Evolutionary conservation across 1,284 basidiomycete genomes (phyloP).

Genomic region (Rhodofomes roseus): DNA sequence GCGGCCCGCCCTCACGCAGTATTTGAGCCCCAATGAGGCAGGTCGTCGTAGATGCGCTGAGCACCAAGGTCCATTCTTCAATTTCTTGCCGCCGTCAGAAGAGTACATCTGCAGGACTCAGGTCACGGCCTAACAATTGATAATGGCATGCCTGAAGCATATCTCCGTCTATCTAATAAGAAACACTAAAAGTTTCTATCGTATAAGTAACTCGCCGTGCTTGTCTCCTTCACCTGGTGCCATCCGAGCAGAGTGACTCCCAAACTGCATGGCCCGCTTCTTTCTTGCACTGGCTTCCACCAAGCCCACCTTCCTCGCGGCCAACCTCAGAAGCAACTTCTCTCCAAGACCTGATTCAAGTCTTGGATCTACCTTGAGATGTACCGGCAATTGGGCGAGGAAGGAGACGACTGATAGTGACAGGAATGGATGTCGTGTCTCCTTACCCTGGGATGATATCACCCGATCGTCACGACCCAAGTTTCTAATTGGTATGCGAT

Average conservation of each 20-base stretch:
- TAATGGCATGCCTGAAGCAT: too few species aligned
- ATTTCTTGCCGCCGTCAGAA: too few species aligned
- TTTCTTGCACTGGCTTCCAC: conserved; percentile 66
- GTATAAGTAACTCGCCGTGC: conserved; percentile 45
- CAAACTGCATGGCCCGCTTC: conserved; percentile 98
- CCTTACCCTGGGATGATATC: conserved; percentile 85
- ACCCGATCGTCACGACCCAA: conserved; percentile 93
- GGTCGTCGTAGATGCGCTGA: too few species aligned
- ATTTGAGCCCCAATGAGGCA: too few species aligned
- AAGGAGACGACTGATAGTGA: conserved; percentile 76
- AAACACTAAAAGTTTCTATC: too few species aligned
- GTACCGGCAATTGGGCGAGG: conserved; percentile 72
- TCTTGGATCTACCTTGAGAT: conserved; percentile 77
- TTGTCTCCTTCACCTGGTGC: conserved; percentile 50
- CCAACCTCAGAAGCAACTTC: conserved; percentile 79
- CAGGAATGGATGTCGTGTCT: conserved; percentile 88
- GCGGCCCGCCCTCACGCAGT: too few species aligned
- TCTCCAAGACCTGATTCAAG: conserved; percentile 75
- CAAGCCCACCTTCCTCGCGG: conserved; percentile 67
- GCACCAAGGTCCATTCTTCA: too few species aligned
- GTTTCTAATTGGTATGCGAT: conserved; percentile 86
- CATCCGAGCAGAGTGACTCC: conserved; percentile 90
- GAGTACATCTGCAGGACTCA: too few species aligned
- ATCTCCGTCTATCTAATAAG: too few species aligned
- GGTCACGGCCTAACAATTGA: too few species aligned